Conservation (phyloP, 371 early-diverging fungal genomes). For the Apophysomyces variabilis region DNA sequence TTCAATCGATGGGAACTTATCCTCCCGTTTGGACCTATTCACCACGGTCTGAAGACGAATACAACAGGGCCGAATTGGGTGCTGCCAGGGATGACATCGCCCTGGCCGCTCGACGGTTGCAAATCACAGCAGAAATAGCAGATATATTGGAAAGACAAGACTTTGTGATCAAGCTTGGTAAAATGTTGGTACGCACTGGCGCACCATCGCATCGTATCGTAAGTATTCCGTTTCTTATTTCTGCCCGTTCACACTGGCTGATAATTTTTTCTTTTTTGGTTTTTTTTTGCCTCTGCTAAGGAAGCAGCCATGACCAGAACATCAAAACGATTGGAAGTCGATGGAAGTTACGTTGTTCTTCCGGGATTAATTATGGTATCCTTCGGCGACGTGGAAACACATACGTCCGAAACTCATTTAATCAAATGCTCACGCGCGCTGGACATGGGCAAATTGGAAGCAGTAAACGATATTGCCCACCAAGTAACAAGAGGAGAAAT, state of each 20-base stretch:
- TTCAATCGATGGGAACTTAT: constrained; percentile 26
- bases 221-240: constrained; percentile 29
- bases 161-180: constrained; percentile 69
- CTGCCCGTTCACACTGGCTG: not conserved
- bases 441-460: constrained; percentile 66
- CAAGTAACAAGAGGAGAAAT: constrained; percentile 51
- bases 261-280: not conserved
- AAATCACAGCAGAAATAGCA: constrained; percentile 40
- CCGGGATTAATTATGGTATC: constrained; percentile 73
- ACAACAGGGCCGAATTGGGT: constrained; percentile 34
- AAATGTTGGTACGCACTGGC: constrained; percentile 72
- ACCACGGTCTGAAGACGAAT: constrained; percentile 29
- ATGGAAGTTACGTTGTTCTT: constrained; percentile 62
- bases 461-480: constrained; percentile 60
- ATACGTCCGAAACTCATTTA: constrained; percentile 75
- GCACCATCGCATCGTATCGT: constrained; percentile 78
- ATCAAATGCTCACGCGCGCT: constrained; percentile 59
- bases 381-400: constrained; percentile 74
- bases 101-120: constrained; percentile 29
- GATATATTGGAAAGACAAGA: constrained; percentile 71
- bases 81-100: constrained; percentile 19
- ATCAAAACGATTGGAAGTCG: constrained; percentile 58
- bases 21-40: constrained; percentile 19
- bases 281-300: constrained; percentile 14
- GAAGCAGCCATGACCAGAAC: constrained; percentile 68